Base-by-base conservation (phyloP, 164 flowering plant species). In the Aristolochia fimbriata region DNA sequence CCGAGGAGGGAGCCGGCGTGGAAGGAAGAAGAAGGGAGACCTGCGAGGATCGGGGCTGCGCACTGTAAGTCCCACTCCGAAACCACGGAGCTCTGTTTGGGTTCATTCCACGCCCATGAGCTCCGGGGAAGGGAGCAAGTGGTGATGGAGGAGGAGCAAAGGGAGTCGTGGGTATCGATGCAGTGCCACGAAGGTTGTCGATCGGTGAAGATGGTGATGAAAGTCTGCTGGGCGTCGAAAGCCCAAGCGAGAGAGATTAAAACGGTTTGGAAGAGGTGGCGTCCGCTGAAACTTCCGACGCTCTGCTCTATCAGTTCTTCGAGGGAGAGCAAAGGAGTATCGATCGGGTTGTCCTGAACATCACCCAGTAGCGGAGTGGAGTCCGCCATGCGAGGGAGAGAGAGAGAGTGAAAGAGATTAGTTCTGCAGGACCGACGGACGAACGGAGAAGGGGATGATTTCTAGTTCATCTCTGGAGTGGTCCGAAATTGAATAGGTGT, bases 141-240 rank as follows among this genome's bases (percentile, higher is more conserved):
- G 52, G 58, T 48, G 54, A 74, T 15, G 11, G 47, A 27, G 2
- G 73, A 45, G 15, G 13, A 13, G 65, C 68, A 63, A 1, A 60
- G 31, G 33, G 47, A 47, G 51, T 22, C 52, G 4, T 13, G 46
- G 46, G 47, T 31, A 6, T 13, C 7, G 14, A 54, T 69, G 64
- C 88, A 81, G 65, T 82, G 84, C 91, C 87, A 81, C 13, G 78
- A 46, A 16, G 88, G 82, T 17, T 68, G 57, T 8, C 77, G 67
- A 43, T 87, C 91, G 16, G 88, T 70, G 80, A 87, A 80, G 59
- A 83, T 66, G 20, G 65, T 73, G 64, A 87, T 75, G 82, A 80
- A 87, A 3, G 87, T 77, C 56, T 85, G 87, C 25, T 85, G 88
- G 2, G 80, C 85, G 31, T 83, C 87, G 59, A 87, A 85, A 22